Evolutionary conservation across 495 filamentous ascomycete species (phyloP).

Genomic region (Tirmania nivea): DNA sequence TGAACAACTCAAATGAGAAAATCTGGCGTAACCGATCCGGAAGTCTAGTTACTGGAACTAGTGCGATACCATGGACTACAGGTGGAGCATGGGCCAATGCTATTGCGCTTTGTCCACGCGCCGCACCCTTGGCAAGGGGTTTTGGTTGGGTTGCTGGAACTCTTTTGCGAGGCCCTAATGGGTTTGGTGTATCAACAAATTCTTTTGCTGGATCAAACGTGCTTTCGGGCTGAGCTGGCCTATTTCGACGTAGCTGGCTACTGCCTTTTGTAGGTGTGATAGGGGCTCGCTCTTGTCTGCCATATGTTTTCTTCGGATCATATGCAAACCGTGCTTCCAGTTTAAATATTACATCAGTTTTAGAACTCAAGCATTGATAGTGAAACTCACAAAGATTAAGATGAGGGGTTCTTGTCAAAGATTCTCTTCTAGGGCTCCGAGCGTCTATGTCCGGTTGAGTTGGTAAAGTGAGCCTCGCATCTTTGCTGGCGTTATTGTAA

Average conservation of each 20-base stretch:
- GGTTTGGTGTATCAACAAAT: not conserved
- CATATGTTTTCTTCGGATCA: not conserved
- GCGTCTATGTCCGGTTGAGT: not conserved
- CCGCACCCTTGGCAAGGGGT: not conserved
- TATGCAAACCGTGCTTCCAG: not conserved
- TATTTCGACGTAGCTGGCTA: too few relatives aligned
- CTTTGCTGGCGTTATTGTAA: not conserved
- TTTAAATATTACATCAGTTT: not conserved
- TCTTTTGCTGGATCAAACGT: not conserved
- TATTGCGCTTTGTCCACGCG: not conserved
- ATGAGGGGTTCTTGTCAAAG: not conserved
- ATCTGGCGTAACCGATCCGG: slow-evolving; percentile 57
- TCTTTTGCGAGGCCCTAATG: not conserved
- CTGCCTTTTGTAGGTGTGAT: slow-evolving; percentile 9
- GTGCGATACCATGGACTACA: slow-evolving; percentile 42
- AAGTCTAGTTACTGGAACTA: slow-evolving; percentile 49
- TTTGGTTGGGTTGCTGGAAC: not conserved
- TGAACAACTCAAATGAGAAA: slow-evolving; percentile 69
- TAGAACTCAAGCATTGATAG: not conserved
- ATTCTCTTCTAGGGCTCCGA: not conserved
- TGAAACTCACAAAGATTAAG: not conserved
- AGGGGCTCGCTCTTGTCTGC: not conserved
- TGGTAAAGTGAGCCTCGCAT: not conserved
- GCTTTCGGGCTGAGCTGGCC: not conserved
- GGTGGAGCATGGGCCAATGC: slow-evolving; percentile 22